Evolutionary conservation across 345 rosid species (phyloP).

Genomic region (Syzygium grande): DNA sequence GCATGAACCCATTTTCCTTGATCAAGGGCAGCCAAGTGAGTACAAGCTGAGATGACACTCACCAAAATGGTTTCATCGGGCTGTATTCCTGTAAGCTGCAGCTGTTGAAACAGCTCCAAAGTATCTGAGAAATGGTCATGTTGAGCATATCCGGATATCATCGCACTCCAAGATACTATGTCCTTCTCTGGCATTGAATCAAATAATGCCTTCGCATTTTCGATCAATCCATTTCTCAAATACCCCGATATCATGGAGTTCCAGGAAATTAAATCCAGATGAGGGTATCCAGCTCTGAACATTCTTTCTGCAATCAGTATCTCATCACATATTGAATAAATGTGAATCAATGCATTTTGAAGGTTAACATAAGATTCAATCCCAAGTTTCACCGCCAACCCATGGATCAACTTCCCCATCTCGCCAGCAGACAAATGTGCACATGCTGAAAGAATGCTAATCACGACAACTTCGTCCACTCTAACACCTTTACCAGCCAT

Average conservation of each 20-base stretch:
- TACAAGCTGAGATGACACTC: constrained; percentile 48
- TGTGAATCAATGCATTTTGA: constrained; percentile 48
- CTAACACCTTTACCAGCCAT: constrained; percentile 23
- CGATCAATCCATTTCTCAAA: constrained; percentile 27
- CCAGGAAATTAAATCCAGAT: constrained; percentile 45
- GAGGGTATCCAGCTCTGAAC: constrained; percentile 15
- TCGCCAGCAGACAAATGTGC: constrained; percentile 11
- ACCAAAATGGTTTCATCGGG: constrained; percentile 46
- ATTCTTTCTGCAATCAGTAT: constrained; percentile 29
- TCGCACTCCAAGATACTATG: constrained; percentile 43
- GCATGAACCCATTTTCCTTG: constrained; percentile 53
- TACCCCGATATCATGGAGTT: constrained; percentile 60
- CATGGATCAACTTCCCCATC: constrained; percentile 29
- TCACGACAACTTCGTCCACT: constrained; percentile 39
- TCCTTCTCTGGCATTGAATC: constrained; percentile 41
- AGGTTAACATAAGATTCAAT: constrained; percentile 40
- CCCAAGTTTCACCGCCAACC: constrained; percentile 29
- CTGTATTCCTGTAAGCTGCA: constrained; percentile 29
- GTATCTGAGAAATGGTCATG: constrained; percentile 28
- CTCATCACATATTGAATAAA: constrained; percentile 41
- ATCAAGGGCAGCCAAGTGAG: constrained; percentile 40
- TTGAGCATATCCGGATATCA: constrained; percentile 51
- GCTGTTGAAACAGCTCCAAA: constrained; percentile 31
- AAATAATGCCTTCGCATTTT: constrained; percentile 40
- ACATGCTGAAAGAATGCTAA: constrained; percentile 41